Evolutionary conservation across 306 rosid genomes (phyloP).

Genomic region (Mimosa pudica): DNA sequence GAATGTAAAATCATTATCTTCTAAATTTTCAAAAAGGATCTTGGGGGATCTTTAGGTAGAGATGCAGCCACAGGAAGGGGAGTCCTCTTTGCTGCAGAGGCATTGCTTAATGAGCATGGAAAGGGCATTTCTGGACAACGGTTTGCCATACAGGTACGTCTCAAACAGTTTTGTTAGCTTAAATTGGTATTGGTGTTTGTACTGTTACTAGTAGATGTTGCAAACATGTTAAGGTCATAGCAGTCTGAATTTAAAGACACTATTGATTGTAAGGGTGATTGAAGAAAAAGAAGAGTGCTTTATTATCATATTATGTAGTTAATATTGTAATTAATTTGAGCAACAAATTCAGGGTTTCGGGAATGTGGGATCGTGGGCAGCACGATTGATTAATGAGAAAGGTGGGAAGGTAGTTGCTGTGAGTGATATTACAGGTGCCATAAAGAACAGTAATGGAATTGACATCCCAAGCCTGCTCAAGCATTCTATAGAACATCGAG

Average conservation of each 20-base stretch:
- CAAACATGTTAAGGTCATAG: not conserved
- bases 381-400: constrained; percentile 66
- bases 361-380: constrained; percentile 97
- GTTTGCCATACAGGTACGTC: constrained; percentile 66
- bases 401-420: constrained; percentile 91
- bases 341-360: constrained; percentile 74
- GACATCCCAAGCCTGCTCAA: constrained; percentile 72
- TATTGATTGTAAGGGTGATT: not conserved
- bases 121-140: constrained; percentile 68
- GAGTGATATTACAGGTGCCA: constrained; percentile 86
- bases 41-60: constrained; percentile 90
- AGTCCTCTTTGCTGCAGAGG: constrained; percentile 83
- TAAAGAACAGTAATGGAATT: constrained; percentile 72
- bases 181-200: not conserved
- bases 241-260: not conserved
- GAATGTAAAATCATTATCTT: not conserved
- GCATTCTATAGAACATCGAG: constrained; percentile 55
- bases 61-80: constrained; percentile 92
- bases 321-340: constrained; percentile 5
- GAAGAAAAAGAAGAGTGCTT: constrained; percentile 6
- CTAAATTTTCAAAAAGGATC: constrained; percentile 51
- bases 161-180: not conserved
- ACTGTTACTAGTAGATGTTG: not conserved
- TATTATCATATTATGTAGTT: not conserved
- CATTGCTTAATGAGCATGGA: constrained; percentile 74